Base-by-base conservation (phyloP, 2,329 filamentous ascomycete species). In the Tolypocladium ophioglossoides region DNA sequence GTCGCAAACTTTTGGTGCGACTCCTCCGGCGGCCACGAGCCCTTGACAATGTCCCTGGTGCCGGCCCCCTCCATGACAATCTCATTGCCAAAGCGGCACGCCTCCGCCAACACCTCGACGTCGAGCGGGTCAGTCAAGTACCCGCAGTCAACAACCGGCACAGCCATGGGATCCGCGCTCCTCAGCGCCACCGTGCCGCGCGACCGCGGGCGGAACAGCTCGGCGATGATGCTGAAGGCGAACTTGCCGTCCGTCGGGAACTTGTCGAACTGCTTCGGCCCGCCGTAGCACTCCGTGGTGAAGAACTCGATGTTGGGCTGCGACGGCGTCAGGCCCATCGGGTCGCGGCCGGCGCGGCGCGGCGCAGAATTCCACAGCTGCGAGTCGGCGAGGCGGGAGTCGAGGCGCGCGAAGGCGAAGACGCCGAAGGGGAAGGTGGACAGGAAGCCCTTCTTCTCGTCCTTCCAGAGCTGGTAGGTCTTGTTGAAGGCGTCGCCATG, bases 231-330 rank as follows among this genome's bases (percentile, higher is more conserved):
- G 8, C 76, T 75, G 57, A 86, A 85, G 0, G 75, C 76, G 56
- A 80, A 72, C 54, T 82, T 73, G 20, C 74, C 69, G 46, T 82
- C 72, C 2, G 72, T 66, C 0, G 81, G 82, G 53, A 76, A 78
- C 39, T 81, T 67, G 22, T 72, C 68, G 56, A 74, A 83, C 56
- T 83, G 78, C 58, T 80, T 81, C 0, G 81, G 80, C 0, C 79
- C 79, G 4, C 79, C 79, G 58, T 83, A 84, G 60, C 78, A 79
- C 62, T 84, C 82, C 0, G 81, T 84, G 35, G 74, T 80, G 67
- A 83, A 85, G 65, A 83, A 78, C 60, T 85, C 83, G 50, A 83
- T 64, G 60, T 84, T 81, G 0, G 83, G 80, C 61, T 86, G 83
- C 7, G 66, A 64, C 0, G 71, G 66, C 0, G 75, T 76, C 18